Percentiles rank a stretch among this genome's conserved stretches.
Evolutionary conservation across 2,329 filamentous ascomycete species (phyloP).

Genomic region (Xylaria sp.): DNA sequence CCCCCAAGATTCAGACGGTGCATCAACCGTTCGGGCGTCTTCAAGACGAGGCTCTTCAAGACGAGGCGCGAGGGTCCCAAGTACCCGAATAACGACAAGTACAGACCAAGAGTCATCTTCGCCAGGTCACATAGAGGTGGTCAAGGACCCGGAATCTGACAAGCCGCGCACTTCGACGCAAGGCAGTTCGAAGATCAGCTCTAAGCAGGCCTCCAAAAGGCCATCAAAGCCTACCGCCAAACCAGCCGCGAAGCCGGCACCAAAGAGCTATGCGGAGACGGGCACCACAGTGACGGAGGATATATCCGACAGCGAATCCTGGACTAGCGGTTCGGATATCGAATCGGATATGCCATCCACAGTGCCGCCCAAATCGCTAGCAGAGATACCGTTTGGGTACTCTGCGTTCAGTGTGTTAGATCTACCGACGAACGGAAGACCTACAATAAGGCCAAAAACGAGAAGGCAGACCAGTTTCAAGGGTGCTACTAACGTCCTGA

Average conservation of each 20-base stretch:
- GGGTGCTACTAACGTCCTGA: constrained; percentile 63
- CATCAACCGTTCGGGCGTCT: constrained; percentile 32
- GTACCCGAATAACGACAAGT: constrained; percentile 24
- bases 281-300: constrained; percentile 33
- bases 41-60: constrained; percentile 37
- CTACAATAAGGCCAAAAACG: constrained; percentile 47
- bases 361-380: constrained; percentile 54
- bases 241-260: background rate
- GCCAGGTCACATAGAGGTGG: constrained; percentile 37
- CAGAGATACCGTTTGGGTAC: constrained; percentile 65
- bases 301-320: constrained; percentile 38
- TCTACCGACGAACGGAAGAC: constrained; percentile 54
- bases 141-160: constrained; percentile 43
- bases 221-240: constrained; percentile 17
- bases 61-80: constrained; percentile 32
- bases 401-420: constrained; percentile 70
- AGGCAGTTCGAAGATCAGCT: constrained; percentile 33
- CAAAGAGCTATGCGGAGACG: constrained; percentile 28
- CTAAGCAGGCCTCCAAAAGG: constrained; percentile 28
- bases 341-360: constrained; percentile 44
- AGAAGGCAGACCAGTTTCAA: constrained; percentile 62
- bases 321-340: constrained; percentile 39
- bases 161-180: constrained; percentile 41
- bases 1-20: constrained; percentile 30
- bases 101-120: constrained; percentile 29